A percentile compares a stretch with the other conserved stretches of the same genome.
Conservation (phyloP, 208 protist genomes). For the Leishmania lainsoni region DNA sequence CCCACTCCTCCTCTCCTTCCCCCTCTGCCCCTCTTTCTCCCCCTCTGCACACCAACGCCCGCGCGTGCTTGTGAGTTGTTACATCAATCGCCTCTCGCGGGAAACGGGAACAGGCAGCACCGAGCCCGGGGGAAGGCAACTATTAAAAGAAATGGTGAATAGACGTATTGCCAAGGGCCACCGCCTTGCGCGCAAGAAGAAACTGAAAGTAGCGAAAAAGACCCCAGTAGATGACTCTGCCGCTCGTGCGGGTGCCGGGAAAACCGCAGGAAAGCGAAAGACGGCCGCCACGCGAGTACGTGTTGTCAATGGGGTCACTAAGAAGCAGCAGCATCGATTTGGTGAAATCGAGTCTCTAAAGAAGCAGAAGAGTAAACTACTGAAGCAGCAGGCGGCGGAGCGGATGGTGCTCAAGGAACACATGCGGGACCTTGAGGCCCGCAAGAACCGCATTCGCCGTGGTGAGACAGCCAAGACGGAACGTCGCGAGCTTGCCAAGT, state of each 20-base stretch:
- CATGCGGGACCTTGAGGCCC: constrained; percentile 68
- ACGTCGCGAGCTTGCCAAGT: constrained; percentile 88
- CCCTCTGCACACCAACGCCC: not conserved
- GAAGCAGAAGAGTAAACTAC: constrained; percentile 54
- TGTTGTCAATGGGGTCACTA: constrained; percentile 10
- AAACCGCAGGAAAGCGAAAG: constrained; percentile 4
- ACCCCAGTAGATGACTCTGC: constrained; percentile 6
- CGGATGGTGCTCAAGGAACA: constrained; percentile 87
- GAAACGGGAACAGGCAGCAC: not conserved
- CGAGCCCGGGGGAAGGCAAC: not conserved
- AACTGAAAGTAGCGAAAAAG: constrained; percentile 36
- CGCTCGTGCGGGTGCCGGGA: constrained; percentile 14
- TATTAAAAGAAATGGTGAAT: constrained; percentile 32
- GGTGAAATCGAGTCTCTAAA: constrained; percentile 29
- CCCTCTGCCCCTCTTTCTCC: not conserved
- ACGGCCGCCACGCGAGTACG: constrained; percentile 16
- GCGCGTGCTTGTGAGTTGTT: not conserved
- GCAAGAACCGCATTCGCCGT: constrained; percentile 60
- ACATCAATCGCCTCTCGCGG: not conserved
- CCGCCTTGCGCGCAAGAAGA: constrained; percentile 45
- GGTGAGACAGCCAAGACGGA: constrained; percentile 82
- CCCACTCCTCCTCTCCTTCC: not conserved
- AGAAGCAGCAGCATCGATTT: constrained; percentile 24
- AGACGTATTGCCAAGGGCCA: constrained; percentile 35
- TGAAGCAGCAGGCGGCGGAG: constrained; percentile 80